phyloP scores from a whole-genome alignment of 1,284 basidiomycete genomes.

The Peniophora sp. region DNA sequence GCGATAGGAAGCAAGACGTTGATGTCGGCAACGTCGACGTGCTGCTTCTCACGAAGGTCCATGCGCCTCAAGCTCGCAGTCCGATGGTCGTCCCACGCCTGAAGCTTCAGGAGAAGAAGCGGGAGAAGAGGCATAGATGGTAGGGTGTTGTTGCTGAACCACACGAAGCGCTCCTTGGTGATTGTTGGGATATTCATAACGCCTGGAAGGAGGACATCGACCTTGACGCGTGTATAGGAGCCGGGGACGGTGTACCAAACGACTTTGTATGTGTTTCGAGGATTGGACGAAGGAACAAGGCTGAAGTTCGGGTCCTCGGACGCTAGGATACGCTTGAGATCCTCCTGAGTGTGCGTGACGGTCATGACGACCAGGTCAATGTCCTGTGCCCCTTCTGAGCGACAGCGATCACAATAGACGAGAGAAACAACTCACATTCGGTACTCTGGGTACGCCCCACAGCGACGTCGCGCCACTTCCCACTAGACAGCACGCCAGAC shows the following conservation, averaged over 20 bases:
- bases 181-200: constrained; percentile 35
- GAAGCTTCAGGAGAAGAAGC: constrained; percentile 40
- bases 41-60: constrained; percentile 29
- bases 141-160: constrained; percentile 17
- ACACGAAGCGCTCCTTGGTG: constrained; percentile 19
- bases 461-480: constrained; percentile 15
- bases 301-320: constrained; percentile 27
- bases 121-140: constrained; percentile 37
- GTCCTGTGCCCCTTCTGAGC: constrained; percentile 26
- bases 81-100: constrained; percentile 42
- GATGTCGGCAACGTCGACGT: constrained; percentile 35
- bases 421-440: constrained; percentile 11
- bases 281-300: constrained; percentile 29
- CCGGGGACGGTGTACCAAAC: constrained; percentile 31
- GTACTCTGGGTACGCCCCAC: constrained; percentile 12
- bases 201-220: constrained; percentile 43
- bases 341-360: constrained; percentile 22
- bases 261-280: constrained; percentile 33
- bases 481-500: constrained; percentile 13
- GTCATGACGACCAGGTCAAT: constrained; percentile 42
- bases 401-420: neutral
- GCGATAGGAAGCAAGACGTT: constrained; percentile 30
- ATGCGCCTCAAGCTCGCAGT: constrained; percentile 15
- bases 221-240: constrained; percentile 24
- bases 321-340: constrained; percentile 33